Conservation (phyloP, 441 rosid genomes). For the Populus hybrid region DNA sequence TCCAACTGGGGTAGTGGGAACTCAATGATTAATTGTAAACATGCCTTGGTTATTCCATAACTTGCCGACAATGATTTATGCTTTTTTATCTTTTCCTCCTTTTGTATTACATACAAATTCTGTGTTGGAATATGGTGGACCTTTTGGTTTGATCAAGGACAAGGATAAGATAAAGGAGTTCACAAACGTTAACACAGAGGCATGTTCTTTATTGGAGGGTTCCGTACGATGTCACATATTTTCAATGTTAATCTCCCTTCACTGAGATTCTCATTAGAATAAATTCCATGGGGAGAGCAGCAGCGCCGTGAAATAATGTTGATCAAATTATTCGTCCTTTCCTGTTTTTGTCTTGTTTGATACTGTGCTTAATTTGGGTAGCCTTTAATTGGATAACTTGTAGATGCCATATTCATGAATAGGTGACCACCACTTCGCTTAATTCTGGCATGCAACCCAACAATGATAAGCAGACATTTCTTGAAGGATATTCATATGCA, state of each 20-base stretch:
- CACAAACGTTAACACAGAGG: slow-evolving; percentile 43
- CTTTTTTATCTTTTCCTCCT: too few relatives aligned
- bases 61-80: too few relatives aligned
- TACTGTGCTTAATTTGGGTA: slow-evolving; percentile 27
- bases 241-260: slow-evolving; percentile 21
- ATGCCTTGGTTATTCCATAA: too few relatives aligned
- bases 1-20: too few relatives aligned
- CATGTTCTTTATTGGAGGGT: slow-evolving; percentile 41
- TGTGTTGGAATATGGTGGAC: slow-evolving; percentile 19
- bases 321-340: slow-evolving; percentile 25
- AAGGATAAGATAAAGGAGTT: slow-evolving; percentile 21
- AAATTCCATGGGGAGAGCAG: slow-evolving; percentile 30
- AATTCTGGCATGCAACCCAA: slow-evolving; percentile 20
- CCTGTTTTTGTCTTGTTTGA: slow-evolving; percentile 28
- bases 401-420: slow-evolving; percentile 31
- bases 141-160: slow-evolving; percentile 20
- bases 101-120: too few relatives aligned
- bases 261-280: slow-evolving; percentile 30
- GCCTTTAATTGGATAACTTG: slow-evolving; percentile 25
- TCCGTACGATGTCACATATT: slow-evolving; percentile 31
- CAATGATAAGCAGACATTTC: slow-evolving; percentile 13
- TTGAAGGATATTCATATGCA: slow-evolving; percentile 28
- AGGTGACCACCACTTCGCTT: slow-evolving; percentile 39
- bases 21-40: too few relatives aligned
- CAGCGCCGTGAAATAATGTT: slow-evolving; percentile 28